phyloP scores from a whole-genome alignment of 2,329 filamentous ascomycete species.

The Arthrobotrys iridis region DNA sequence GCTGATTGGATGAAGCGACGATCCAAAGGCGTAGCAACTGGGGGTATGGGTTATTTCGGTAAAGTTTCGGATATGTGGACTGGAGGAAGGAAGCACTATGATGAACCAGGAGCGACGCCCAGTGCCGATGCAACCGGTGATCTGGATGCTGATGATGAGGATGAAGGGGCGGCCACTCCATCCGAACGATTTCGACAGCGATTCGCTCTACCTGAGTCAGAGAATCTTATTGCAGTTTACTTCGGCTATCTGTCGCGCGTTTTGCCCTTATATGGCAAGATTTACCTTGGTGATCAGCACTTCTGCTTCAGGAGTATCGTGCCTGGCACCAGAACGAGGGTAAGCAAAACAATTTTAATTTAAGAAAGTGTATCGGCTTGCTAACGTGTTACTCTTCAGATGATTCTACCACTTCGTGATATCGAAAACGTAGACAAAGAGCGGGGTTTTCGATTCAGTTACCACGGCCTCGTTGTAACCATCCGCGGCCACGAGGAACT shows the following conservation, averaged over 20 bases:
- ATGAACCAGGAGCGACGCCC: constrained; percentile 62
- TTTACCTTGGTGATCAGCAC: constrained; percentile 86
- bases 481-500: constrained; percentile 94
- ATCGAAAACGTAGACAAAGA: constrained; percentile 94
- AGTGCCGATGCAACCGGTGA: constrained; percentile 66
- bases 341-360: constrained; percentile 18
- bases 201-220: constrained; percentile 85
- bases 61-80: constrained; percentile 98
- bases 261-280: constrained; percentile 91
- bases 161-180: constrained; percentile 72
- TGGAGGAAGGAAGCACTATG: constrained; percentile 86
- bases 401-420: constrained; percentile 89
- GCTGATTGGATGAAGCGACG: constrained; percentile 83
- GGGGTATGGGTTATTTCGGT: constrained; percentile 95
- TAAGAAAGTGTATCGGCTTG: not conserved
- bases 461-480: constrained; percentile 88
- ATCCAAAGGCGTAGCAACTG: constrained; percentile 84
- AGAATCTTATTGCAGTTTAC: constrained; percentile 86
- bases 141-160: constrained; percentile 67
- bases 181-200: constrained; percentile 86
- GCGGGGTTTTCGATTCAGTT: constrained; percentile 91
- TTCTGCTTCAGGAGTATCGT: constrained; percentile 94
- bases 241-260: constrained; percentile 92
- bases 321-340: constrained; percentile 87
- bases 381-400: constrained; percentile 57